These are phyloP conservation scores for Allantophomopsis cytisporea DNA, from an alignment of 2,329 filamentous ascomycete genomes.

Conservation along the genomic window DNA sequence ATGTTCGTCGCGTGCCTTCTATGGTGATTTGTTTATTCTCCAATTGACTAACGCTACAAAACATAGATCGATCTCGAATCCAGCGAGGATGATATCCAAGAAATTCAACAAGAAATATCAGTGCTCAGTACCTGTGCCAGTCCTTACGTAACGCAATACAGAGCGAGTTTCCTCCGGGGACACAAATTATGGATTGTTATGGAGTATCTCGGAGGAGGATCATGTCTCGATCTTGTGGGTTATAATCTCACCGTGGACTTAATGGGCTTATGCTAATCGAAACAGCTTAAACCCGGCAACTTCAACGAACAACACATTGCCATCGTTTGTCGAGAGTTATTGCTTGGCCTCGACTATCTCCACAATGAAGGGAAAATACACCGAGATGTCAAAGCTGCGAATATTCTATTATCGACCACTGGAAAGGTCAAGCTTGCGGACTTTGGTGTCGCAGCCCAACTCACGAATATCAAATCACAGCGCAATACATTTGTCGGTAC, in stretches of 20 bases:
- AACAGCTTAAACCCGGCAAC: constrained; percentile 72
- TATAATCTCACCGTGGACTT: not conserved
- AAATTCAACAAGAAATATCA: constrained; percentile 95
- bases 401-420: constrained; percentile 78
- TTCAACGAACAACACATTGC: constrained; percentile 87
- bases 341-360: constrained; percentile 83
- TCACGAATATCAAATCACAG: constrained; percentile 96
- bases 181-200: constrained; percentile 99
- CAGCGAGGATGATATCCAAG: constrained; percentile 94
- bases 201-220: constrained; percentile 93
- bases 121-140: constrained; percentile 92
- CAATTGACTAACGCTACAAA: constrained; percentile 4
- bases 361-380: constrained; percentile 93
- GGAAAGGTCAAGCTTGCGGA: constrained; percentile 94
- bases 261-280: not conserved
- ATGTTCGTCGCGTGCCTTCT: constrained; percentile 41
- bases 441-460: constrained; percentile 91
- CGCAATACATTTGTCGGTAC: constrained; percentile 96
- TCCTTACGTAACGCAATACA: constrained; percentile 90
- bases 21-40: constrained; percentile 3
- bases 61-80: constrained; percentile 92
- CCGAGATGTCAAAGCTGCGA: constrained; percentile 92
- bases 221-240: constrained; percentile 70
- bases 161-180: constrained; percentile 87
- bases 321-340: constrained; percentile 83